A percentile compares a stretch with the other conserved stretches of the same genome.
Evolutionary conservation across 2,329 filamentous ascomycete species (phyloP).

Genomic region (Colletotrichum sp.): DNA sequence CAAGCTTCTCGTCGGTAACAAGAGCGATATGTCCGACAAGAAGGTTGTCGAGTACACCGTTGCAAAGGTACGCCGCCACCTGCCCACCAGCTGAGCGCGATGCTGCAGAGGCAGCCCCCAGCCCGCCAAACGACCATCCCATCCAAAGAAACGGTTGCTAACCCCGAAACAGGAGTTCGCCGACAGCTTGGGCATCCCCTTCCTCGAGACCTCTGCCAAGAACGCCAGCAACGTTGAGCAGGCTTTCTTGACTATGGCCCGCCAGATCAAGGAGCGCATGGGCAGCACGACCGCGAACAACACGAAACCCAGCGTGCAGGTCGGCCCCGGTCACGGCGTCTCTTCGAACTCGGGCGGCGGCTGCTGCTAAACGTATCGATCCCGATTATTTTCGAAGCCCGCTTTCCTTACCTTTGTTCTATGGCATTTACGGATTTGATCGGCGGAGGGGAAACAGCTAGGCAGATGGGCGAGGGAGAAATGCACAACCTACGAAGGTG

Average conservation of each 20-base stretch:
- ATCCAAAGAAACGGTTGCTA: not conserved
- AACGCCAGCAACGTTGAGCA: constrained; percentile 99
- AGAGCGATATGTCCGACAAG: constrained; percentile 99
- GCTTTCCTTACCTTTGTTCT: constrained; percentile 19
- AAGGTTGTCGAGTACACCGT: constrained; percentile 99
- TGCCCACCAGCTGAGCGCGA: not conserved
- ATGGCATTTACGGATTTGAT: constrained; percentile 22
- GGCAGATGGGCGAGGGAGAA: constrained; percentile 12
- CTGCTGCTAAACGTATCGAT: constrained; percentile 75
- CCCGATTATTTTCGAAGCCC: constrained; percentile 1
- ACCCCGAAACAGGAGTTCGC: constrained; percentile 80
- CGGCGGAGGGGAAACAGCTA: constrained; percentile 14
- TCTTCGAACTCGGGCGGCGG: constrained; percentile 83
- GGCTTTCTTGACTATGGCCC: constrained; percentile 99
- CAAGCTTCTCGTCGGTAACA: constrained; percentile 99
- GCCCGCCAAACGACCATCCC: not conserved
- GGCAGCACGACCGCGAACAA: constrained; percentile 94
- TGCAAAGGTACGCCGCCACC: constrained; percentile 76
- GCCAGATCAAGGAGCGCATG: constrained; percentile 99
- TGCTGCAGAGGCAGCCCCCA: not conserved
- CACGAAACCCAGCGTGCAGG: constrained; percentile 97
- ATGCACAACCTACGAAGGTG: constrained; percentile 13
- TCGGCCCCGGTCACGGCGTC: constrained; percentile 92
- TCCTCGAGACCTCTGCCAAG: constrained; percentile 99
- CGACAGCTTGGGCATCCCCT: constrained; percentile 97